Base-by-base conservation (phyloP, 305 asterid genomes). In the Plantago lanceolata region DNA sequence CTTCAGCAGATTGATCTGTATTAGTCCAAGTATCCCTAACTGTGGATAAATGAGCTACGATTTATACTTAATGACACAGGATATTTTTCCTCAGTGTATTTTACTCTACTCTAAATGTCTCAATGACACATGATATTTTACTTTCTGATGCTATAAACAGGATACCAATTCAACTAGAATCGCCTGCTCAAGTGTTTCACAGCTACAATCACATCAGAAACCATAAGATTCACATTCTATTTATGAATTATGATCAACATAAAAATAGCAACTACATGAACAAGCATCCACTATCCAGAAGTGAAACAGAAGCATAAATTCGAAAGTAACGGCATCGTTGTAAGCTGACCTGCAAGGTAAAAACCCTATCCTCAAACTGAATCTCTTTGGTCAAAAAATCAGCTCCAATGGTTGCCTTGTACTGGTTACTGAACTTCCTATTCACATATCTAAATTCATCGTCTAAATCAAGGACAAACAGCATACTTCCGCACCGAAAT, bases 341-440 rank as follows among this genome's bases (percentile, higher is more conserved):
- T 57, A 64, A 59, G 58, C 73, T 64, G 35, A 85, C 94, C 88
- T 86, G 94, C 80, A 86, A 75, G 0, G 94, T 83, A 65, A 81
- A 83, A 71, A 86, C 68, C 76, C 89, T 79, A 60, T 88, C 94
- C 47, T 88, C 91, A 59, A 85, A 76, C 44, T 85, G 91, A 48
- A 88, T 77, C 74, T 85, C 96, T 68, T 83, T 88, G 31, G 94
- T 88, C 77, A 88, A 72, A 78, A 88, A 88, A 79, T 88, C 96
- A 63, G 96, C 96, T 50, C 96, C 96, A 75, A 88, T 88, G 29
- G 92, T 88, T 21, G 96, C 89, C 67, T 86, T 85, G 67, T 88
- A 88, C 75, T 84, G 96, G 61, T 84, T 78, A 64, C 86, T 86
- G 74, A 85, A 88, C 70, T 88, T 88, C 63, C 75, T 81, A 65